Conservation (phyloP, 2,329 filamentous ascomycete species). For the Biscogniauxia marginata region DNA sequence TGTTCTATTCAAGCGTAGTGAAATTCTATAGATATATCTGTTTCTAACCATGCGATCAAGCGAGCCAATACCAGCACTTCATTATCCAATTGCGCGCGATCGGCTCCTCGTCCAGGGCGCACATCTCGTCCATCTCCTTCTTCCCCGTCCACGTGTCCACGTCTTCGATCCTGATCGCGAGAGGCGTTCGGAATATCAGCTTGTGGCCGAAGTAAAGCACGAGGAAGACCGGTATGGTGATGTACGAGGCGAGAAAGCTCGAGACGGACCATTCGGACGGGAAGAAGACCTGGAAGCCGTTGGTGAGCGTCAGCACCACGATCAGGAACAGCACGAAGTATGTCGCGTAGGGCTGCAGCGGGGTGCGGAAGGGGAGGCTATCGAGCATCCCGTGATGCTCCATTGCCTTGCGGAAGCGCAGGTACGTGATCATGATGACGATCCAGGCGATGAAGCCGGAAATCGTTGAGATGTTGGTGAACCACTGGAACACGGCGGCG, state of each 20-base stretch:
- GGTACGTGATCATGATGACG: constrained; percentile 56
- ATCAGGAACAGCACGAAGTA: constrained; percentile 60
- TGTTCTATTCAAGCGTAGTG: too few species aligned
- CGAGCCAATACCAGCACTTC: constrained; percentile 57
- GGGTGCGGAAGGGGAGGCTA: constrained; percentile 51
- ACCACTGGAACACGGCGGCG: constrained; percentile 67
- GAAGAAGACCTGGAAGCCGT: constrained; percentile 75
- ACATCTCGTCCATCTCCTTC: constrained; percentile 61
- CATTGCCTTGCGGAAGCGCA: constrained; percentile 60
- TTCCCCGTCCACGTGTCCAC: constrained; percentile 59
- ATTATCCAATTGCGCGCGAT: constrained; percentile 51
- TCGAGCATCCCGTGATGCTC: constrained; percentile 48
- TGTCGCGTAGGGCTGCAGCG: constrained; percentile 61
- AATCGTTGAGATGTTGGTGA: constrained; percentile 67
- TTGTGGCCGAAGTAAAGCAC: constrained; percentile 63
- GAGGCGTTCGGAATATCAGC: constrained; percentile 44
- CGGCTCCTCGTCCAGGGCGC: constrained; percentile 45
- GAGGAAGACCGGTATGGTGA: constrained; percentile 62
- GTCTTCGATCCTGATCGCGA: constrained; percentile 42
- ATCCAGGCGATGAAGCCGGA: constrained; percentile 61
- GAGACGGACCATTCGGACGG: constrained; percentile 60
- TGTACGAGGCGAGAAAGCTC: constrained; percentile 64
- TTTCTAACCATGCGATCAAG: constrained; percentile 27
- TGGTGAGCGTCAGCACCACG: constrained; percentile 64
- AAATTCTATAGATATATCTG: neutral